Conservation (phyloP, 169 alveolate species). For the Prorocentrum cordatum region DNA sequence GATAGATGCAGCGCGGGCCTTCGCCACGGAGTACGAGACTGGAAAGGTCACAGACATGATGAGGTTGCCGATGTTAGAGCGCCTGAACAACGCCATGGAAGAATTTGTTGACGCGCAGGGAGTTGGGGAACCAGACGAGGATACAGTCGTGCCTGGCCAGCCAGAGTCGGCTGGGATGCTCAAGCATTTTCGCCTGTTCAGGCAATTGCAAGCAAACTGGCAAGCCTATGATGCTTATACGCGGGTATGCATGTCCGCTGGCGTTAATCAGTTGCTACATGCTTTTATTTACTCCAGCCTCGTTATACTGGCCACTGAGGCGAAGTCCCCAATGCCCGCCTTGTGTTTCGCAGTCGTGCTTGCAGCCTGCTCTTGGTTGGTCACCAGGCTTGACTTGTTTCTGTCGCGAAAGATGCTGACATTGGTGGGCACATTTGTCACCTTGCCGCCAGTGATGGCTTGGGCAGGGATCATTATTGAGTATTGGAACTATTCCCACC, state of each 20-base stretch:
- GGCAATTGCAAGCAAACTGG: conserved; percentile 19
- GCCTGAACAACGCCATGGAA: too few relatives aligned
- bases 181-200: not conserved
- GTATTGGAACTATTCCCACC: too few relatives aligned
- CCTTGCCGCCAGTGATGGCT: too few relatives aligned
- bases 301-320: not conserved
- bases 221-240: conserved; percentile 24
- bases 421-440: too few relatives aligned
- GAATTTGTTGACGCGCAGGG: too few relatives aligned
- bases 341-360: not conserved
- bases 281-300: not conserved
- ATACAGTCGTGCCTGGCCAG: not conserved
- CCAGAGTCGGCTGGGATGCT: not conserved
- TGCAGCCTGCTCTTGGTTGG: too few relatives aligned
- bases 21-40: not conserved
- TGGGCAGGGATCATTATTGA: too few relatives aligned
- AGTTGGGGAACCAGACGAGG: too few relatives aligned
- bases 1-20: not conserved
- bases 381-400: too few relatives aligned
- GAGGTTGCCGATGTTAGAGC: not conserved
- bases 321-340: not conserved
- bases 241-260: not conserved
- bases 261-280: not conserved
- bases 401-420: too few relatives aligned
- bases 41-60: not conserved